These are phyloP conservation scores for Clavaria fumosa DNA, from an alignment of 768 basidiomycete genomes.

Conservation along the genomic window DNA sequence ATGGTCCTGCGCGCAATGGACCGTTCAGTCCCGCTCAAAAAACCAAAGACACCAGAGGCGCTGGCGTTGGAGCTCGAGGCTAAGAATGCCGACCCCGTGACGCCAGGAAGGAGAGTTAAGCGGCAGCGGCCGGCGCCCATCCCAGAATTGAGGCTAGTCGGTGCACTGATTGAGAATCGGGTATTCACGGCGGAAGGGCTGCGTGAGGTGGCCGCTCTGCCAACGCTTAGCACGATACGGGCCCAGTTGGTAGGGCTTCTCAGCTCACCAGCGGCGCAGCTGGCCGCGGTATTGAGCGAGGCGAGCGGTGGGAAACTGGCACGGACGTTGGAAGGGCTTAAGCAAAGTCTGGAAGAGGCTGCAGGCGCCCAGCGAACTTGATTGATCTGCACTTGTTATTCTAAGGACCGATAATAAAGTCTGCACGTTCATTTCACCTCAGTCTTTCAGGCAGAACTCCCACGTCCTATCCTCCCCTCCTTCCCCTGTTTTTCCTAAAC, in stretches of 20 bases:
- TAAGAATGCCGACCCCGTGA: constrained; percentile 47
- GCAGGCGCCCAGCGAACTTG: too few species aligned
- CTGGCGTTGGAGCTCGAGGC: constrained; percentile 32
- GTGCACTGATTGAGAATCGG: constrained; percentile 65
- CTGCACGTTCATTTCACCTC: background rate
- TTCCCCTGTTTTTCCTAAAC: constrained; percentile 49
- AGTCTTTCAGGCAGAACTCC: constrained; percentile 56
- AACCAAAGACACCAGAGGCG: constrained; percentile 35
- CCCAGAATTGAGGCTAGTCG: constrained; percentile 60
- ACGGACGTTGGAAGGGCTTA: constrained; percentile 61
- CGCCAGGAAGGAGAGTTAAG: constrained; percentile 58
- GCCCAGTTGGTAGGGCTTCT: constrained; percentile 79
- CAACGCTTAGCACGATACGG: constrained; percentile 59
- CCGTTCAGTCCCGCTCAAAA: constrained; percentile 46
- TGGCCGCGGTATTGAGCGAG: constrained; percentile 54
- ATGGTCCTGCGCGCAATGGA: constrained; percentile 53
- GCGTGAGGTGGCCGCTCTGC: constrained; percentile 53
- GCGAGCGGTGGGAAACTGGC: constrained; percentile 55
- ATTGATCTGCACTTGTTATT: background rate
- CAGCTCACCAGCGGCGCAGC: constrained; percentile 55
- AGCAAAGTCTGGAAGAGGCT: constrained; percentile 24
- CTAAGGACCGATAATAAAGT: background rate
- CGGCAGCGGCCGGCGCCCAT: constrained; percentile 34
- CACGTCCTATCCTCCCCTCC: constrained; percentile 75
- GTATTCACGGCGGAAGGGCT: constrained; percentile 48